These are phyloP conservation scores for Raddia distichophylla DNA, from an alignment of 176 grass and related monocot species.

Conservation along the genomic window DNA sequence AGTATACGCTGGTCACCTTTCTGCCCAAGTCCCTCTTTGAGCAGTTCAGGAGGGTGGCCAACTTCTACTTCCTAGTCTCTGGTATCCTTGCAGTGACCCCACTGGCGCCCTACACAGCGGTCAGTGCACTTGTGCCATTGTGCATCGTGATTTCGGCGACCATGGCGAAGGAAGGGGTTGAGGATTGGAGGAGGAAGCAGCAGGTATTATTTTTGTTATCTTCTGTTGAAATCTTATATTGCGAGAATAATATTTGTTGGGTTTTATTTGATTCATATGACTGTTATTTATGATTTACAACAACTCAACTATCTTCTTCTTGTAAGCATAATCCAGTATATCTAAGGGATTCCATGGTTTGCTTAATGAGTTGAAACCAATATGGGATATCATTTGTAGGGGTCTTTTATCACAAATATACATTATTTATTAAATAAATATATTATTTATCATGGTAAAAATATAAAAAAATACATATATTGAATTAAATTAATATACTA, in stretches of 20 bases:
- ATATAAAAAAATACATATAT: no score
- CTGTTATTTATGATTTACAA: background rate
- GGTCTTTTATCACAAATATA: no score
- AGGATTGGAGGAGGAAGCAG: constrained; percentile 89
- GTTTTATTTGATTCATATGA: constrained; percentile 21
- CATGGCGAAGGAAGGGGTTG: constrained; percentile 90
- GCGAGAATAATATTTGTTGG: background rate
- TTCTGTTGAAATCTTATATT: background rate
- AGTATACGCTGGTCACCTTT: constrained; percentile 79
- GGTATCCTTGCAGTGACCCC: constrained; percentile 76
- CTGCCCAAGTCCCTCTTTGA: constrained; percentile 96
- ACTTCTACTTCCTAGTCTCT: constrained; percentile 92
- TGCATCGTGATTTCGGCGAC: constrained; percentile 80
- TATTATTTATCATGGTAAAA: no score
- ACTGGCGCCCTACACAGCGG: constrained; percentile 67
- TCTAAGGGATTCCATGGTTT: constrained; percentile 5
- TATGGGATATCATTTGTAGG: background rate
- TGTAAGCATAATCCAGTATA: background rate
- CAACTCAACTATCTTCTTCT: constrained; percentile 3
- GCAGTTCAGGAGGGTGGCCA: constrained; percentile 98
- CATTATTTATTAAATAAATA: no score
- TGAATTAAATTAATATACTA: no score
- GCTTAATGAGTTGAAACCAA: background rate
- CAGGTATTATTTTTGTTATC: constrained; percentile 59
- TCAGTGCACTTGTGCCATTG: constrained; percentile 69